Base-by-base conservation (phyloP, 2,329 filamentous ascomycete genomes). In the Septoria linicola region DNA sequence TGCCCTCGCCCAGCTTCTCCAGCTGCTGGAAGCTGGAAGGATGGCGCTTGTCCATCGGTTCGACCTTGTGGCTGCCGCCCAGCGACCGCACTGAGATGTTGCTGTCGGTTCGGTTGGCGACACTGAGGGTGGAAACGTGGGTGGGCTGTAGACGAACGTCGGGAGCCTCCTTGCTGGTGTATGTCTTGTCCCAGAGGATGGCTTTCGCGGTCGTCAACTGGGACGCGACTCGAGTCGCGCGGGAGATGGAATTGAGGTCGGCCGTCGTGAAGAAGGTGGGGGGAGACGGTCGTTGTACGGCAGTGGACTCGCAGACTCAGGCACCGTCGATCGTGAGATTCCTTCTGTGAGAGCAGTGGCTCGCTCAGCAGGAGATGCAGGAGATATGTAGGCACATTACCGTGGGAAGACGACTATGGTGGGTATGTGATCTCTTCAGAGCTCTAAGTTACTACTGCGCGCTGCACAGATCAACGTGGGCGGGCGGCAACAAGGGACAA, bases 1-100 rank as follows among this genome's bases (percentile, higher is more conserved):
- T 99, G 55, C 93, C 93, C 77, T 99, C 93, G 66, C 93, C 93
- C 61, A 99, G 81, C 87, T 82, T 99, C 75, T 99, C 93, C 71
- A 97, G 82, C 83, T 97, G 93, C 80, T 97, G 92, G 79, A 99
- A 99, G 57, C 92, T 97, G 76, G 88, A 95, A 50, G 92, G 91
- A 67, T 96, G 89, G 71, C 95, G 88, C 68, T 88, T 88, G 73
- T 96, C 92, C 92, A 97, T 97, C 55, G 62, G 59, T 39, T 66
- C 64, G 48, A 71, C 63, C 46, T 64, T 68, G 53, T 70, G 64
- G 56, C 72, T 71, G 53, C 70, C 74, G 55, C 73, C 73, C 46
- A 78, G 66, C 54, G 70, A 74, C 49, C 72, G 66, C 49, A 78
- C 70, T 55, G 72, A 74, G 65, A 78, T 77, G 61, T 75, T 76